Base-by-base conservation (phyloP, 23 red algal genomes). In the Pyropia yezoensis region DNA sequence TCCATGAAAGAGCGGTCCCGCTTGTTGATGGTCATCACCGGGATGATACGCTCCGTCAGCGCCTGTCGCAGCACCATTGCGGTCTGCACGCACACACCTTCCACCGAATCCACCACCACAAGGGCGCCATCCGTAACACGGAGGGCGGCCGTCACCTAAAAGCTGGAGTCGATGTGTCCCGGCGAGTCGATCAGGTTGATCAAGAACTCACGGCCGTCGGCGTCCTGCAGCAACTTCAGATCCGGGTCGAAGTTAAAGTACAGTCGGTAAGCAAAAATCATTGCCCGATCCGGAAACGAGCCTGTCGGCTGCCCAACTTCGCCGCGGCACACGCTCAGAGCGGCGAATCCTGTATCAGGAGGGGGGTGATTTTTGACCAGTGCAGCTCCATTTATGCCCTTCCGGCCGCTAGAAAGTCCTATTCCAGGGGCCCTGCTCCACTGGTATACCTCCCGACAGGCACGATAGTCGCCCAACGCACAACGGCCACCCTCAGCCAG, bases 11-110 rank as follows among this genome's bases (percentile, higher is more conserved):
- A 85, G 54, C 94, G 94, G 74, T 98, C 94, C 27, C 91, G 69
- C 66, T 98, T 98, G 75, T 98, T 98, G 74, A 98, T 91, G 22
- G 94, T 88, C 76, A 98, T 74, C 8, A 98, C 94, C 19, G 94
- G 94, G 59, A 83, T 98, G 72, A 98, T 98, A 47, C 94, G 78
- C 59, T 98, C 94, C 1, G 94, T 71, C 33, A 98, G 86, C 34
- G 94, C 94, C 73, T 98, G 94, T 18, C 94, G 94, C 45, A 98
- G 70, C 13, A 98, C 94, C 67, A 86, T 98, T 65, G 91, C 94
- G 14, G 94, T 98, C 76, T 98, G 94, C 16, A 98, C 94, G 59
- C 85, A 98, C 7, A 98, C 94, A 61, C 94, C 94, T 49, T 98
- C 94, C 2, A 91, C 94, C 55, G 81, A 98, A 63, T 98, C 94